Percentiles rank a stretch among this genome's conserved stretches.
Conservation (phyloP, 352 stramenopile species). For the Phytopythium montanum region DNA sequence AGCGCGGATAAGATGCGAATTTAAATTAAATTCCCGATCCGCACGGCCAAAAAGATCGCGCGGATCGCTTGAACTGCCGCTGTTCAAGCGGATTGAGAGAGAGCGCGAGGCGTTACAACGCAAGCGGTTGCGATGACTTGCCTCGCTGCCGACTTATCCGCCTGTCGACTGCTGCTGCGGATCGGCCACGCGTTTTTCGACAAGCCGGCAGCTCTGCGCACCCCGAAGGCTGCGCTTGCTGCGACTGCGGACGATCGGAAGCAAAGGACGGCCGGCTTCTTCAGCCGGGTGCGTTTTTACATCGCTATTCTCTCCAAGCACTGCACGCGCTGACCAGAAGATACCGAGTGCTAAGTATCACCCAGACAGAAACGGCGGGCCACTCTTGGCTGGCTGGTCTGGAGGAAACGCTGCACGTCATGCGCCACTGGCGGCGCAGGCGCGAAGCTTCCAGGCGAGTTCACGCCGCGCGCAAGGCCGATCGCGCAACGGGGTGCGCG, state of each 20-base stretch:
- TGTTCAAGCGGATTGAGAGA: too few relatives aligned
- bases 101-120: not conserved
- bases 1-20: not conserved
- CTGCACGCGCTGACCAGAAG: not conserved
- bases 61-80: not conserved
- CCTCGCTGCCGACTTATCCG: constrained; percentile 1
- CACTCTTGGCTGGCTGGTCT: not conserved
- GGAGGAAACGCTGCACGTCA: not conserved
- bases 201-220: not conserved
- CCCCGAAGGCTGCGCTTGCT: too few relatives aligned
- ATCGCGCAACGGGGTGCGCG: constrained; percentile 6
- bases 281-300: constrained; percentile 1
- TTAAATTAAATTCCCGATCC: not conserved
- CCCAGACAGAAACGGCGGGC: constrained; percentile 4
- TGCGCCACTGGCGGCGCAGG: not conserved
- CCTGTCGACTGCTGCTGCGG: not conserved
- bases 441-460: constrained; percentile 4
- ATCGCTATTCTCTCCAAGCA: not conserved
- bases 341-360: constrained; percentile 3
- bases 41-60: constrained; percentile 1
- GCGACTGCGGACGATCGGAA: not conserved
- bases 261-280: not conserved
- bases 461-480: not conserved
- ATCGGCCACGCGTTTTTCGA: not conserved
- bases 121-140: too few relatives aligned